These are phyloP conservation scores for Sporothrix luriei DNA, from an alignment of 2,329 filamentous ascomycete species.

Conservation along the genomic window DNA sequence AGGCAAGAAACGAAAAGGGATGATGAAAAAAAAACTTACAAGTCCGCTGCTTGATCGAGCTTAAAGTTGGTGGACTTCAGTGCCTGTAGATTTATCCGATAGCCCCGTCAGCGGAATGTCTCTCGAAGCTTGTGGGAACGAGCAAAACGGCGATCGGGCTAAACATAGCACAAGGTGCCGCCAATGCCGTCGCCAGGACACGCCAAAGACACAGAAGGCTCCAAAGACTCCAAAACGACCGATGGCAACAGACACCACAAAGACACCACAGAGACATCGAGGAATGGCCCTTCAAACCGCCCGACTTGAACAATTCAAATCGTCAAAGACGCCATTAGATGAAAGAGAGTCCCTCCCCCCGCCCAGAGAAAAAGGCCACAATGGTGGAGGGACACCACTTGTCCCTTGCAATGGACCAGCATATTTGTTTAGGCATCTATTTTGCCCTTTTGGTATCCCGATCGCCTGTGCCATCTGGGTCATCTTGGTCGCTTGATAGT, in stretches of 20 bases:
- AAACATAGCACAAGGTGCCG: not conserved
- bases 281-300: constrained; percentile 5
- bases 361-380: not conserved
- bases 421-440: not conserved
- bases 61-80: constrained; percentile 55
- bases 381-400: not conserved
- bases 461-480: not conserved
- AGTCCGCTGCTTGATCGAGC: constrained; percentile 58
- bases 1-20: constrained; percentile 34
- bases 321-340: not conserved
- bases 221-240: not conserved
- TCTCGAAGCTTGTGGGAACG: constrained; percentile 9
- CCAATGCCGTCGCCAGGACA: constrained; percentile 6
- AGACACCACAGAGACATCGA: constrained; percentile 24
- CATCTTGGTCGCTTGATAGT: not conserved
- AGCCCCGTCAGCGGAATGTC: constrained; percentile 31
- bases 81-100: constrained; percentile 45
- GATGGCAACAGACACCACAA: constrained; percentile 1
- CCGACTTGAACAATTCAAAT: not conserved
- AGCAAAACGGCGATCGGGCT: constrained; percentile 1
- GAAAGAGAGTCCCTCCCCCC: not conserved
- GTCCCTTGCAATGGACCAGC: not conserved
- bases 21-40: constrained; percentile 53
- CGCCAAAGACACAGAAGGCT: too few relatives aligned
- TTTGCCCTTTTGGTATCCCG: not conserved